These are phyloP conservation scores for Trifolium fragiferum DNA, from an alignment of 306 rosid species.

Conservation along the genomic window DNA sequence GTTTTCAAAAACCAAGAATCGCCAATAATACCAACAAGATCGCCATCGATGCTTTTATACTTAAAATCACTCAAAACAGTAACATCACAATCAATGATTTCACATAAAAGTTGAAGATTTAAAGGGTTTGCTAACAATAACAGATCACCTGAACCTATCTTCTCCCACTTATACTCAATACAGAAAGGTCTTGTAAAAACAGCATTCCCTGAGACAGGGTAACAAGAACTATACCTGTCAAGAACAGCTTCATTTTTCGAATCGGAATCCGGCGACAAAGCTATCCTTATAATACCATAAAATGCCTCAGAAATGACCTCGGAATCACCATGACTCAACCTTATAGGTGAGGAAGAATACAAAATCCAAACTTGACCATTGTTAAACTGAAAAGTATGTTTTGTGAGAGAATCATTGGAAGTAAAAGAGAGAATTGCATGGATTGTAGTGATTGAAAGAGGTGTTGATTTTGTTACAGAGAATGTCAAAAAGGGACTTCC, in stretches of 20 bases:
- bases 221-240: neutral
- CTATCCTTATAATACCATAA: neutral
- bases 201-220: neutral
- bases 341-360: neutral
- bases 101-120: neutral
- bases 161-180: neutral
- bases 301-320: neutral
- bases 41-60: constrained; percentile 5
- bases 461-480: neutral
- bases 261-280: neutral
- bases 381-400: neutral
- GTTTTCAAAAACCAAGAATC: neutral
- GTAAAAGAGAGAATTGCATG: neutral
- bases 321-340: no score
- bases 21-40: neutral
- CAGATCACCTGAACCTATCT: neutral
- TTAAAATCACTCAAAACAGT: neutral
- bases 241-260: neutral
- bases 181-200: neutral
- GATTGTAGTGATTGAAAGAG: neutral
- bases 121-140: neutral
- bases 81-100: neutral
- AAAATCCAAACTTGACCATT: neutral
- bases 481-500: neutral
- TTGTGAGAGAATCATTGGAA: neutral